phyloP scores from a whole-genome alignment of 805 yeast genomes.

The Suhomyces emberorum region DNA sequence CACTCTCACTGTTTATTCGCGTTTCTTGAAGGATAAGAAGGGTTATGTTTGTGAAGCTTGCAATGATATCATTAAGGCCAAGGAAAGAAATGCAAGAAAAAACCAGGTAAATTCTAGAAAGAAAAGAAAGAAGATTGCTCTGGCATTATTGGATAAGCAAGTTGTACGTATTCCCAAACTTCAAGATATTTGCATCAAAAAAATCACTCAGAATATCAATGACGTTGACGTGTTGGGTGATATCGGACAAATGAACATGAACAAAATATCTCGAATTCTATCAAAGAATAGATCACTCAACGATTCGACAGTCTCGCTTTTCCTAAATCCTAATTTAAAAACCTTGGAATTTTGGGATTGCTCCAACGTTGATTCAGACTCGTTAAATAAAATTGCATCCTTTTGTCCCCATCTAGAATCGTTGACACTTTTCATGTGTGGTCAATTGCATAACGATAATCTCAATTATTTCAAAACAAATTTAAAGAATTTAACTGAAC shows the following conservation, averaged over 20 bases:
- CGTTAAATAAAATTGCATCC: conserved; percentile 68
- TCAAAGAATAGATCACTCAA: conserved; percentile 79
- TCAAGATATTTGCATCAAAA: conserved; percentile 76
- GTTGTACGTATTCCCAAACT: conserved; percentile 63
- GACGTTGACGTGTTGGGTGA: conserved; percentile 84
- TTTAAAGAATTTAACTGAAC: conserved; percentile 48
- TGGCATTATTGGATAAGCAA: conserved; percentile 73
- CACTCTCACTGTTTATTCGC: conserved; percentile 63
- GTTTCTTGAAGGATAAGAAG: conserved; percentile 45
- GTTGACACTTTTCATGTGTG: conserved; percentile 84
- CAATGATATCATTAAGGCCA: conserved; percentile 39
- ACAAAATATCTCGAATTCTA: conserved; percentile 70
- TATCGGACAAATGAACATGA: conserved; percentile 70
- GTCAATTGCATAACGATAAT: conserved; percentile 79
- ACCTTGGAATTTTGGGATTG: conserved; percentile 88
- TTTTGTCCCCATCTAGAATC: conserved; percentile 70
- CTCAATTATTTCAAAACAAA: conserved; percentile 60
- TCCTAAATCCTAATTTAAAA: conserved; percentile 58
- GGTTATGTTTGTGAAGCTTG: conserved; percentile 71
- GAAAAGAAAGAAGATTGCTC: conserved; percentile 75
- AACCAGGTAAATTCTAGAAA: conserved; percentile 66
- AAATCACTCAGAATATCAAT: conserved; percentile 62
- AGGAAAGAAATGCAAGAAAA: conserved; percentile 44
- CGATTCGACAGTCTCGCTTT: conserved; percentile 67
- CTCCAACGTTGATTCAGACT: conserved; percentile 65